Base-by-base conservation (phyloP, 2,329 filamentous ascomycete genomes). In the Bipolaris victoriae region DNA sequence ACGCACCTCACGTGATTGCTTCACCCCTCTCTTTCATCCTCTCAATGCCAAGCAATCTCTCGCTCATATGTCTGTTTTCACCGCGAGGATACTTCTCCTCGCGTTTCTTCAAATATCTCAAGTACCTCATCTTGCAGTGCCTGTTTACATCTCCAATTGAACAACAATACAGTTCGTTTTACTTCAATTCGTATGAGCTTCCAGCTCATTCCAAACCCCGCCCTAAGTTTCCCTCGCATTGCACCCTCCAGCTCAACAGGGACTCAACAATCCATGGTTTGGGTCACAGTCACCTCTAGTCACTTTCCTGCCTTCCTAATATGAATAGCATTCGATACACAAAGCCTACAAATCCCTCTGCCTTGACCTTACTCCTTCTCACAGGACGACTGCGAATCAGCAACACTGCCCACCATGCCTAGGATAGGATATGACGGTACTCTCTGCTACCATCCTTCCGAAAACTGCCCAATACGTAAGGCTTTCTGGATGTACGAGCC, bases 401-500 rank as follows among this genome's bases (percentile, higher is more conserved):
- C 15, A 11, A 31, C 10, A 41, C 41, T 9, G 37, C 18, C 35
- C 18, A 55, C 24, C 49, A 57, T 57, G 49, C 29, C 29, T 13
- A 40, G 46, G 2, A 7, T 20, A 15, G 48, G 53, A 24, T 24
- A 9, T 33, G 64, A 69, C 29, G 67, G 69, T 26, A 31, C 22
- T 18, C 31, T 9, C 2, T 57, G 55, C 24, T 55, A 57, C 20
- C 78, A 76, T 57, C 79, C 77, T 7, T 63, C 77, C 15, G 66
- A 65, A 5, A 72, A 70, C 49, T 82, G 80, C 60, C 72, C 76
- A 3, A 65, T 80, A 16, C 63, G 71, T 16, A 50, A 67, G 7
- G 77, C 75, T 18, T 78, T 79, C 58, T 82, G 79, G 70, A 72
- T 71, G 26, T 82, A 82, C 66, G 71, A 69, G 13, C 80, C 80